phyloP scores from a whole-genome alignment of 2,329 filamentous ascomycete species.

The Apiospora phragmitis region DNA sequence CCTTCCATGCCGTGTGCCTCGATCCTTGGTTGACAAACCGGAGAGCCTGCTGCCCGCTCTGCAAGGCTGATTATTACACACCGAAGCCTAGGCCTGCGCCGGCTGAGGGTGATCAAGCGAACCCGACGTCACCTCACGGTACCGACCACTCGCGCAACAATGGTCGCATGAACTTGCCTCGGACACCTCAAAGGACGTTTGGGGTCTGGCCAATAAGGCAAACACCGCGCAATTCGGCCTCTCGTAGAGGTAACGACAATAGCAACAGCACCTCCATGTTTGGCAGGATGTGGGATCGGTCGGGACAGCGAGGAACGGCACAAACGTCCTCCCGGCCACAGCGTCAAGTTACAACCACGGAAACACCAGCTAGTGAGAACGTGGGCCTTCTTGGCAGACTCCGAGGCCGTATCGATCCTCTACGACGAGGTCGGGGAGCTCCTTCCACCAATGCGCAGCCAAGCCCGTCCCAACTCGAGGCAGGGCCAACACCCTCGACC shows the following conservation, averaged over 20 bases:
- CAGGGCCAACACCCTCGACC: conserved; percentile 36
- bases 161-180: conserved; percentile 50
- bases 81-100: conserved; percentile 76
- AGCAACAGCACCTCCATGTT: background rate
- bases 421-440: conserved; percentile 7
- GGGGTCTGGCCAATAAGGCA: conserved; percentile 33
- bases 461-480: conserved; percentile 47
- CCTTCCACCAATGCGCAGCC: conserved; percentile 29
- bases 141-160: conserved; percentile 38
- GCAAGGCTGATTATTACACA: conserved; percentile 96
- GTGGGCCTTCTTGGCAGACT: background rate
- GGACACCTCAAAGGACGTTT: conserved; percentile 39
- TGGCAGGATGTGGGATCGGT: conserved; percentile 4
- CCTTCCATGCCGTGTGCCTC: conserved; percentile 93
- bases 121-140: conserved; percentile 26
- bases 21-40: conserved; percentile 96
- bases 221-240: conserved; percentile 26
- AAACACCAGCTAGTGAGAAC: background rate
- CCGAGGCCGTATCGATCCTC: background rate
- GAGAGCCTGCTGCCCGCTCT: conserved; percentile 92
- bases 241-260: conserved; percentile 5
- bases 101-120: conserved; percentile 40
- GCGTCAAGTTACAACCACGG: background rate
- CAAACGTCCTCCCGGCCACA: background rate
- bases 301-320: background rate